Evolutionary conservation across 2,329 filamentous ascomycete genomes (phyloP).

Genomic region (Verticillium albo-atrum): DNA sequence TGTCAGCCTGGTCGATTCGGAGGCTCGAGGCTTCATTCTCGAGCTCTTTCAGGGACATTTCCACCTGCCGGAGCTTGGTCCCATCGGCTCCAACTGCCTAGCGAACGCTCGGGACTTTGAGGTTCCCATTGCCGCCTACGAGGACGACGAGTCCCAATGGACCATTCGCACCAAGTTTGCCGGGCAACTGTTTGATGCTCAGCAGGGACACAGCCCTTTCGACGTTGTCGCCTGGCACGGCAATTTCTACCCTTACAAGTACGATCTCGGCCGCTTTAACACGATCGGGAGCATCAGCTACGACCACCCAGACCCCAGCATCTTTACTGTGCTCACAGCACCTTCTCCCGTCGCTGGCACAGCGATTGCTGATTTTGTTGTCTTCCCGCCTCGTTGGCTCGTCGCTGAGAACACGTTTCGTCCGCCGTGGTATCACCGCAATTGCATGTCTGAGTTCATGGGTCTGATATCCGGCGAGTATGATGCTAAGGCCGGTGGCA

Average conservation of each 20-base stretch:
- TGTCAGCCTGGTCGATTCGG: conserved; percentile 52
- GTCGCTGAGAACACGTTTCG: conserved; percentile 38
- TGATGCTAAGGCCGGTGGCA: conserved; percentile 40
- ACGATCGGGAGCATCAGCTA: conserved; percentile 58
- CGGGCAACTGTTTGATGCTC: conserved; percentile 52
- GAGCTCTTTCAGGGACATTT: conserved; percentile 51
- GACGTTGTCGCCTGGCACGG: conserved; percentile 66
- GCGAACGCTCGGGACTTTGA: conserved; percentile 64
- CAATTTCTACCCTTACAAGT: conserved; percentile 64
- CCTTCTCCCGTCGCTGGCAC: conserved; percentile 45
- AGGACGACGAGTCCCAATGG: conserved; percentile 40
- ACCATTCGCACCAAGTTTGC: conserved; percentile 53
- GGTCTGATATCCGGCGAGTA: conserved; percentile 39
- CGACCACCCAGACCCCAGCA: conserved; percentile 62
- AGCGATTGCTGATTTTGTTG: conserved; percentile 53
- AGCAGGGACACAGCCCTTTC: conserved; percentile 58
- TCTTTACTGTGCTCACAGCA: conserved; percentile 56
- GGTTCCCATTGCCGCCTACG: conserved; percentile 54
- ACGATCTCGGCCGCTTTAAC: conserved; percentile 61
- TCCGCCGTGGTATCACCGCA: conserved; percentile 54
- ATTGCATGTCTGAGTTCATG: conserved; percentile 45
- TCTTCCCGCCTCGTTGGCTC: conserved; percentile 56
- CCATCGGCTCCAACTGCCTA: conserved; percentile 61
- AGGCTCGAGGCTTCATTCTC: conserved; percentile 60
- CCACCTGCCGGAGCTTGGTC: conserved; percentile 61